phyloP scores from a whole-genome alignment of 1,284 basidiomycete species.

The Filobasidium uniguttulatum region DNA sequence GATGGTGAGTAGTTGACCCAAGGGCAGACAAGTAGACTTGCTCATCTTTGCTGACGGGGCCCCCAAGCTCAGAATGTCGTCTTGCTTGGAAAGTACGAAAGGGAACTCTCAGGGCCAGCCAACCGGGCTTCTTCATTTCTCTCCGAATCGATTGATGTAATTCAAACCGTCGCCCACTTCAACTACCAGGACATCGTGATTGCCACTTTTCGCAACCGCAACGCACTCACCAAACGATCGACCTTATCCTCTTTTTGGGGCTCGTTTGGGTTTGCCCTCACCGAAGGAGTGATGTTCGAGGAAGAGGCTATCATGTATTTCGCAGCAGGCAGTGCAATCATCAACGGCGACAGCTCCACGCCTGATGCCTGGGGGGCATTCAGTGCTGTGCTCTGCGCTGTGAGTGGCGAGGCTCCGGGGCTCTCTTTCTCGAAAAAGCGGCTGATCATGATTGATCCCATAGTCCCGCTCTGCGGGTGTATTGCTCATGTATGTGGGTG shows the following conservation, averaged over 20 bases:
- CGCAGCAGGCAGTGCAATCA: slow-evolving; percentile 28
- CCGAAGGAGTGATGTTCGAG: slow-evolving; percentile 30
- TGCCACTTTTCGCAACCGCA: slow-evolving; percentile 12
- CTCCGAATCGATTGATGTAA: slow-evolving; percentile 35
- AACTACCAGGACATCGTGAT: slow-evolving; percentile 29
- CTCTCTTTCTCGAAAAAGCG: too few species aligned
- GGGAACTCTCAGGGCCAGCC: slow-evolving; percentile 24
- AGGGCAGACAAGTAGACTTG: too few species aligned
- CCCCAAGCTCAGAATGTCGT: slow-evolving; percentile 18
- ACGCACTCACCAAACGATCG: background rate
- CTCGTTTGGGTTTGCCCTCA: slow-evolving; percentile 28
- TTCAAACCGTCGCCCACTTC: slow-evolving; percentile 34
- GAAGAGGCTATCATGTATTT: slow-evolving; percentile 31
- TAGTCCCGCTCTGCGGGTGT: too few species aligned
- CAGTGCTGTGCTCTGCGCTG: too few species aligned
- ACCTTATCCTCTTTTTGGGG: slow-evolving; percentile 23
- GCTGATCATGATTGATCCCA: too few species aligned
- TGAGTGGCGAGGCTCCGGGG: too few species aligned
- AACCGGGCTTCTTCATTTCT: slow-evolving; percentile 30
- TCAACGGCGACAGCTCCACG: slow-evolving; percentile 19
- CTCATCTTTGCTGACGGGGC: too few species aligned
- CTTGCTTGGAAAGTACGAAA: slow-evolving; percentile 25
- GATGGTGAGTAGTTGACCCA: too few species aligned
- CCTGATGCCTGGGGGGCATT: too few species aligned
- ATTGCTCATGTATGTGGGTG: too few species aligned